phyloP scores from a whole-genome alignment of 345 rosid genomes.

The Boechera retrofracta region DNA sequence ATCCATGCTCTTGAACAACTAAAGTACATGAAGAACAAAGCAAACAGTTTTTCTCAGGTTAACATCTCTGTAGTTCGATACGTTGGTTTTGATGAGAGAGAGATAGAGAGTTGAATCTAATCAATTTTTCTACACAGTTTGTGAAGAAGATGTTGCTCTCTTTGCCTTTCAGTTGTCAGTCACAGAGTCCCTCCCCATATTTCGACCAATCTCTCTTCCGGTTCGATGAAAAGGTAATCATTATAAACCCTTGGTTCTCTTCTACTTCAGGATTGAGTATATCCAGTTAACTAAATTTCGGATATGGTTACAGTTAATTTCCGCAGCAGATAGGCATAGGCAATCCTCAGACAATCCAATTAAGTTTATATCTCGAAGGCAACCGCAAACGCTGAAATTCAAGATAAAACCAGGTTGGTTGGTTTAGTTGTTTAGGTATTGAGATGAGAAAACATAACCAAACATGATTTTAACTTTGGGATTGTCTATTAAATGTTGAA shows the following conservation, averaged over 20 bases:
- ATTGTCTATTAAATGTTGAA: conserved; percentile 24
- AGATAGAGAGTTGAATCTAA: neutral
- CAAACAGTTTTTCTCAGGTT: conserved; percentile 69
- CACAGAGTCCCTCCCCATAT: conserved; percentile 97
- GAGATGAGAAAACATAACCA: neutral
- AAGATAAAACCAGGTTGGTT: conserved; percentile 87
- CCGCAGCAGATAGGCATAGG: conserved; percentile 78
- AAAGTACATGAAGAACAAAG: conserved; percentile 65
- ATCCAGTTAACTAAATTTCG: neutral
- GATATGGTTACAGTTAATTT: conserved; percentile 66
- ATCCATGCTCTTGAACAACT: conserved; percentile 80
- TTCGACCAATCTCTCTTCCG: conserved; percentile 95
- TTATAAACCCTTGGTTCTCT: neutral
- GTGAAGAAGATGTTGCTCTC: conserved; percentile 87
- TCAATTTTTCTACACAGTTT: conserved; percentile 51
- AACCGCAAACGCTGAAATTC: conserved; percentile 64
- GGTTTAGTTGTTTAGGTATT: neutral
- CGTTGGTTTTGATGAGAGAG: no score
- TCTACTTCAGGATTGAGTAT: neutral
- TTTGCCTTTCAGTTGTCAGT: conserved; percentile 86
- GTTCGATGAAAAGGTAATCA: conserved; percentile 84
- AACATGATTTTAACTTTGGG: neutral
- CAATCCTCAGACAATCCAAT: conserved; percentile 82
- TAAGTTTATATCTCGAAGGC: conserved; percentile 81
- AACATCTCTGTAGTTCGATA: neutral